Base-by-base conservation (phyloP, 2,329 filamentous ascomycete species). In the Aureobasidium lini region DNA sequence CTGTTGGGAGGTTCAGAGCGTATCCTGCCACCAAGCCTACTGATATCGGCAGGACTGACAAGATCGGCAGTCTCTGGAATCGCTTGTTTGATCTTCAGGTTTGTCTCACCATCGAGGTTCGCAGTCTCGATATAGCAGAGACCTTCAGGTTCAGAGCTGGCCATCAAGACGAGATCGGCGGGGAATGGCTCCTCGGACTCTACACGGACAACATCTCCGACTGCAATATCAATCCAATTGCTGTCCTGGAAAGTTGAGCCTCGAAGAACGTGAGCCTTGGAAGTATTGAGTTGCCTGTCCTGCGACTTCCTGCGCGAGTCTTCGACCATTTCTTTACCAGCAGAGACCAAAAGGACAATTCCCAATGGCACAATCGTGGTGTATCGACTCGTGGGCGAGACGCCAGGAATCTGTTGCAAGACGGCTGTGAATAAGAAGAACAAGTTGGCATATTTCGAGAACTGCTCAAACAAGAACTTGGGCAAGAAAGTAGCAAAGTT, bases 61-160 rank as follows among this genome's bases (percentile, higher is more conserved):
- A 96, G 80, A 62, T 88, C 81, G 13, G 88, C 86, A 0, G 94
- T 99, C 77, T 99, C 94, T 0, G 94, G 93, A 57, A 96, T 86
- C 1, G 86, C 93, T 76, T 99, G 94, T 77, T 99, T 99, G 77
- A 99, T 96, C 76, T 99, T 99, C 66, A 99, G 77, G 71, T 99
- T 99, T 18, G 94, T 99, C 75, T 99, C 94, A 66, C 94, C 94
- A 68, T 99, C 94, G 61, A 99, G 79, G 71, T 99, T 99, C 28
- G 94, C 93, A 1, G 94, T 99, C 76, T 99, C 94, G 70, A 99
- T 97, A 72, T 99, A 99, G 75, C 94, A 99, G 60, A 99, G 77
- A 67, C 94, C 94, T 77, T 99, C 94, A 1, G 94, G 95, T 72
- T 99, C 95, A 6, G 94, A 97, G 69, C 90, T 95, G 8, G 94